Percentiles rank a stretch among this genome's conserved stretches.
phyloP scores from a whole-genome alignment of 352 stramenopile genomes.

The Phytophthora pini region DNA sequence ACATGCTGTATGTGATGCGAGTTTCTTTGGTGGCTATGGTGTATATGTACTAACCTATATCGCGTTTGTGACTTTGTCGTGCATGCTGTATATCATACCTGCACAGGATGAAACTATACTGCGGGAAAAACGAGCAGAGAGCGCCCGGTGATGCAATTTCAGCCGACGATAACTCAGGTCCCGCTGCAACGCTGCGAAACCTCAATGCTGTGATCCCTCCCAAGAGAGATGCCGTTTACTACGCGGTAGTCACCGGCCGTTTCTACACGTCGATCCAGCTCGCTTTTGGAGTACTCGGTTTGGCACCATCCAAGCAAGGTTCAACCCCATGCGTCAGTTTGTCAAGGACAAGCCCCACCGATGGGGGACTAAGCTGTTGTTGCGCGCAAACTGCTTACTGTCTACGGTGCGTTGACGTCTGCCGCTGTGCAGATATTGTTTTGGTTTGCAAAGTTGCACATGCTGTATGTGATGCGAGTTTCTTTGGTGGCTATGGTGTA shows the following conservation, averaged over 20 bases:
- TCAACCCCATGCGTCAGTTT: neutral
- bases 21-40: too few species aligned
- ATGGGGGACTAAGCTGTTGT: neutral
- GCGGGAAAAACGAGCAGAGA: neutral
- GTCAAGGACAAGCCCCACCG: neutral
- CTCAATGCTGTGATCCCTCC: neutral
- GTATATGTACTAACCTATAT: too few species aligned
- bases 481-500: too few species aligned
- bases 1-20: too few species aligned
- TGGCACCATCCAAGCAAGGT: neutral
- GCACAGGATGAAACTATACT: neutral
- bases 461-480: too few species aligned
- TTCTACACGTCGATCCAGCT: neutral
- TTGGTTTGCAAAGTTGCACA: too few species aligned
- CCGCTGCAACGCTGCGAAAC: neutral
- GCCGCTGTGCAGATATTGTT: neutral
- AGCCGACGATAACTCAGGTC: neutral
- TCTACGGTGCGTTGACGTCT: neutral
- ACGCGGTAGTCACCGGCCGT: neutral
- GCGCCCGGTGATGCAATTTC: neutral
- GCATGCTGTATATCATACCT: neutral
- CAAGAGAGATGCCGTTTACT: neutral
- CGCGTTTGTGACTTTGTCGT: neutral
- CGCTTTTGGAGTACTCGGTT: neutral
- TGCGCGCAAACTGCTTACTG: neutral